Conservation (phyloP, 2,329 filamentous ascomycete species). For the Ophiostoma triangulosporum region DNA sequence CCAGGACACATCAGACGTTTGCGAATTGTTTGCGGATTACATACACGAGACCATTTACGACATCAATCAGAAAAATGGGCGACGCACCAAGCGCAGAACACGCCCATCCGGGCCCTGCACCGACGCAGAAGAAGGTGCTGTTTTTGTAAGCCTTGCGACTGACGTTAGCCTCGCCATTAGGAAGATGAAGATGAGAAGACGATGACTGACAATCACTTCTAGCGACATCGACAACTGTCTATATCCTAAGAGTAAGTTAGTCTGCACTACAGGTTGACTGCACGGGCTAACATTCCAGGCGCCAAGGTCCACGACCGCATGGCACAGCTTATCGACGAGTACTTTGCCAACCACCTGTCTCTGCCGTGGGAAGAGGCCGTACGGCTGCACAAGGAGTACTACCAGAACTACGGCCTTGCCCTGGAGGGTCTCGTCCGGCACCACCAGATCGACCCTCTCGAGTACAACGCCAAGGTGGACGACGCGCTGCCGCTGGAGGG, state of each 20-base stretch:
- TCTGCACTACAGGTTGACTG: too few relatives aligned
- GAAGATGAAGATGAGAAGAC: not conserved
- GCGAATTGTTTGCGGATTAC: not conserved
- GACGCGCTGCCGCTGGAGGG: slow-evolving; percentile 81
- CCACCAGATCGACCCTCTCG: slow-evolving; percentile 87
- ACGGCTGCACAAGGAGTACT: slow-evolving; percentile 80
- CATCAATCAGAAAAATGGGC: not conserved
- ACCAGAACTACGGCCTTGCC: slow-evolving; percentile 90
- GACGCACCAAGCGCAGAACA: not conserved
- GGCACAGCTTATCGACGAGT: slow-evolving; percentile 62
- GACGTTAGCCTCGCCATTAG: too few relatives aligned
- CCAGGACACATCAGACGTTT: not conserved
- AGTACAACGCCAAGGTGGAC: slow-evolving; percentile 90
- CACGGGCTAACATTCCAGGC: slow-evolving; percentile 27
- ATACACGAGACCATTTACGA: not conserved
- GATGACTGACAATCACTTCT: slow-evolving; percentile 25
- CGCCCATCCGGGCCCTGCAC: not conserved
- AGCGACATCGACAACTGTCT: slow-evolving; percentile 99
- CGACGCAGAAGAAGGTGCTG: slow-evolving; percentile 22
- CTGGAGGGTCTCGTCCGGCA: slow-evolving; percentile 89
- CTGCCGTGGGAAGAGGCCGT: slow-evolving; percentile 67
- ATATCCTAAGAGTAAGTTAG: slow-evolving; percentile 68
- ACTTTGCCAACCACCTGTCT: slow-evolving; percentile 55
- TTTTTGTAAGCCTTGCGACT: slow-evolving; percentile 32
- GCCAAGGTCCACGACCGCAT: slow-evolving; percentile 79